These are phyloP conservation scores for Malus fusca DNA, from an alignment of 306 rosid species.

Conservation along the genomic window DNA sequence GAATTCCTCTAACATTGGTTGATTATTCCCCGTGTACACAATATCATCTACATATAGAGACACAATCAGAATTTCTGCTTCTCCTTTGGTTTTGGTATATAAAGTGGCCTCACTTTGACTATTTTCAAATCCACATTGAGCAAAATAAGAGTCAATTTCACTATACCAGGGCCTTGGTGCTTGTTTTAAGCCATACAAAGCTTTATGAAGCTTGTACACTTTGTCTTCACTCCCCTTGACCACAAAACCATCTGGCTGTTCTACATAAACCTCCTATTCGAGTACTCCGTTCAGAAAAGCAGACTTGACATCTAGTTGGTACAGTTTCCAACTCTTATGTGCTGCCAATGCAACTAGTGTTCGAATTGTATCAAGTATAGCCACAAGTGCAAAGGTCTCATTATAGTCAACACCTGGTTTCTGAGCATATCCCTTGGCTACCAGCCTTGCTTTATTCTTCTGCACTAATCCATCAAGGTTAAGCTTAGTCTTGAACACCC, in stretches of 20 bases:
- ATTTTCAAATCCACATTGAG: not conserved
- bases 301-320: not conserved
- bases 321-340: not conserved
- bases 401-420: not conserved
- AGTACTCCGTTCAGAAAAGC: not conserved
- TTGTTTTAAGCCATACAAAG: not conserved
- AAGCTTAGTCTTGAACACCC: not conserved
- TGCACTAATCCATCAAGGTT: not conserved
- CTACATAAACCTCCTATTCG: not conserved
- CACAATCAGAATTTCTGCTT: not conserved
- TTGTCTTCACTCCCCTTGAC: not conserved
- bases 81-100: not conserved
- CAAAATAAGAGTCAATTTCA: not conserved
- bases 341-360: not conserved
- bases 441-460: not conserved
- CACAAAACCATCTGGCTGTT: not conserved
- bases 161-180: not conserved
- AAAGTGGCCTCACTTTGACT: not conserved
- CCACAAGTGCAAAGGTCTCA: not conserved
- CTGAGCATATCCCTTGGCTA: not conserved
- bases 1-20: not conserved
- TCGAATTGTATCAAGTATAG: not conserved
- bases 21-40: not conserved
- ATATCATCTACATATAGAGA: not conserved
- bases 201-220: not conserved